These are phyloP conservation scores for Hansenula sp. DNA, from an alignment of 1,139 yeast species.

Conservation along the genomic window DNA sequence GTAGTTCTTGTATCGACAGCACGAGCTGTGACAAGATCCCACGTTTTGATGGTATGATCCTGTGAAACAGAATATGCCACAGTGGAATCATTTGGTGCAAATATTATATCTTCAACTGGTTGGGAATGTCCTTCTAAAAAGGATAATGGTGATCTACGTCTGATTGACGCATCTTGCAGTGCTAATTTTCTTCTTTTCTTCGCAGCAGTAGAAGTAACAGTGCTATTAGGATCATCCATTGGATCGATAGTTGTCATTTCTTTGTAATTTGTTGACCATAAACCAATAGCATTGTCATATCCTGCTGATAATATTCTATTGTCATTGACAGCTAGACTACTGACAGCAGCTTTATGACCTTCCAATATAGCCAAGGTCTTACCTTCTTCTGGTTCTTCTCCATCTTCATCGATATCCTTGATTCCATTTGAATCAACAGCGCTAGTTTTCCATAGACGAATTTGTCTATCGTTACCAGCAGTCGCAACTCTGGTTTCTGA, in stretches of 20 bases:
- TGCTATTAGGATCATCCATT: conserved; percentile 43
- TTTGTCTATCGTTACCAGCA: conserved; percentile 84
- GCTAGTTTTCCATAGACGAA: conserved; percentile 81
- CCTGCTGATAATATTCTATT: conserved; percentile 78
- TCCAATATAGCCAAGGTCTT: conserved; percentile 78
- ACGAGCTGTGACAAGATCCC: conserved; percentile 87
- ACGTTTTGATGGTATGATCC: conserved; percentile 91
- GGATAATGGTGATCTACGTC: conserved; percentile 78
- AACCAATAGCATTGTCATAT: conserved; percentile 73
- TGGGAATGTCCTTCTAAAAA: conserved; percentile 76
- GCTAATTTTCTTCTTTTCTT: conserved; percentile 86
- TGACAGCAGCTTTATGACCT: conserved; percentile 88
- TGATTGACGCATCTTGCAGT: conserved; percentile 67
- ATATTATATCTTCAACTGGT: conserved; percentile 82
- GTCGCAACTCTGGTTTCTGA: conserved; percentile 74
- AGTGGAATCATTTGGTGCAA: conserved; percentile 66
- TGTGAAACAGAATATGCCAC: conserved; percentile 94
- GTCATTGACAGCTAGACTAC: conserved; percentile 57
- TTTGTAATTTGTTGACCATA: conserved; percentile 86
- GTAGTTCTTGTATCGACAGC: conserved; percentile 87
- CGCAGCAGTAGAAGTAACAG: conserved; percentile 66
- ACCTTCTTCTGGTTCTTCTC: conserved; percentile 61
- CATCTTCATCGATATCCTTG: conserved; percentile 41
- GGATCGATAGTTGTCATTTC: conserved; percentile 78
- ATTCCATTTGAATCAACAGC: conserved; percentile 35